Conservation (phyloP, 805 yeast genomes). For the Candida khao-thaluensis region DNA sequence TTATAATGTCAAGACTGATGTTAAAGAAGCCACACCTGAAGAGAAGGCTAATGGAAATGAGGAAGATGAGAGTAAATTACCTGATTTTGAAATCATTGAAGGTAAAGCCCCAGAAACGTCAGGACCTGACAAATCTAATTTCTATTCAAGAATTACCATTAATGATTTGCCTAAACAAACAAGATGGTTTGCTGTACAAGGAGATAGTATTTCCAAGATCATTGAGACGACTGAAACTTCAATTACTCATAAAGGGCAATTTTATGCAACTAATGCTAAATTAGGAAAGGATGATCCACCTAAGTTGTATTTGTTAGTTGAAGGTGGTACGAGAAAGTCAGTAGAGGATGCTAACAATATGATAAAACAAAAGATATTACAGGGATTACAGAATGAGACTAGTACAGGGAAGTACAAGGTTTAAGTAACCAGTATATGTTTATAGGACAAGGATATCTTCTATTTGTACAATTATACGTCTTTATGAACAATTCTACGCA, state of each 20-base stretch:
- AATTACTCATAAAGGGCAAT: slow-evolving; percentile 80
- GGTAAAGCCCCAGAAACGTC: slow-evolving; percentile 53
- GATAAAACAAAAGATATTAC: slow-evolving; percentile 53
- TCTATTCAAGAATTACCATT: slow-evolving; percentile 67
- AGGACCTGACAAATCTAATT: slow-evolving; percentile 55
- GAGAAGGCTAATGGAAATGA: slow-evolving; percentile 16
- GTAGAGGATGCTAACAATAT: slow-evolving; percentile 60
- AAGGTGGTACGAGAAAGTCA: slow-evolving; percentile 61
- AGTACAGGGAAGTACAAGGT: slow-evolving; percentile 47
- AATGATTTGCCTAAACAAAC: slow-evolving; percentile 84
- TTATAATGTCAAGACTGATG: slow-evolving; percentile 23
- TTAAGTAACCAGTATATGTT: slow-evolving; percentile 27
- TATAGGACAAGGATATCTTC: too few species aligned
- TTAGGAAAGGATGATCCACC: slow-evolving; percentile 55
- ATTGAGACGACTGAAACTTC: slow-evolving; percentile 73
- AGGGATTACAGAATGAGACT: slow-evolving; percentile 52
- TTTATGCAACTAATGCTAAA: slow-evolving; percentile 42
- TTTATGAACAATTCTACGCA: too few species aligned
- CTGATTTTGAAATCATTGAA: slow-evolving; percentile 49
- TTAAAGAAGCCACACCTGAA: slow-evolving; percentile 12
- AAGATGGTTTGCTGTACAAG: slow-evolving; percentile 73
- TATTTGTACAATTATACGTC: too few species aligned
- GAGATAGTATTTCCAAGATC: slow-evolving; percentile 60
- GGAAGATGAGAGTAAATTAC: slow-evolving; percentile 20
- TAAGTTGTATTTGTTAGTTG: slow-evolving; percentile 74